These are phyloP conservation scores for Aspergillus ostianus DNA, from an alignment of 495 filamentous ascomycete genomes.

Conservation along the genomic window DNA sequence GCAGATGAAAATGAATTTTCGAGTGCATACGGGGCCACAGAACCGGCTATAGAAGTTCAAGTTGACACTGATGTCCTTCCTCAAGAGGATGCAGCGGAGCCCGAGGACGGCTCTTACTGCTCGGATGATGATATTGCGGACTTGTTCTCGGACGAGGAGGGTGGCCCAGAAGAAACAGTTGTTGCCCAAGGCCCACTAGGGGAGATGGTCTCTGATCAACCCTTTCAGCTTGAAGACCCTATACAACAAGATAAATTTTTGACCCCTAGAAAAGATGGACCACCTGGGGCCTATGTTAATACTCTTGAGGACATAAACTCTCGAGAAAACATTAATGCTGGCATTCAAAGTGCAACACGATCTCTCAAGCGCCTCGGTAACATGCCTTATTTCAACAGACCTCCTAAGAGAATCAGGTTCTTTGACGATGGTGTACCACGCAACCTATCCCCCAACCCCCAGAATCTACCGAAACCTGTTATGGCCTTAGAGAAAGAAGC, in stretches of 20 bases:
- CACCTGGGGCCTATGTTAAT: background rate
- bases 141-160: conserved; percentile 22
- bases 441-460: background rate
- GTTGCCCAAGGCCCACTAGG: conserved; percentile 7
- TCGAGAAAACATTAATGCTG: conserved; percentile 1
- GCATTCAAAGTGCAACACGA: conserved; percentile 7
- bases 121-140: conserved; percentile 45
- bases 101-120: conserved; percentile 47
- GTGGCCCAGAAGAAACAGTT: conserved; percentile 16
- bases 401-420: conserved; percentile 32
- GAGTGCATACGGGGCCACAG: conserved; percentile 13
- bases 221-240: conserved; percentile 1
- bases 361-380: conserved; percentile 15
- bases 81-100: conserved; percentile 49
- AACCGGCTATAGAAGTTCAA: conserved; percentile 2
- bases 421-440: conserved; percentile 12
- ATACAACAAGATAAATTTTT: background rate
- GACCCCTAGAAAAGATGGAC: background rate
- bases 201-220: conserved; percentile 11
- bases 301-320: background rate
- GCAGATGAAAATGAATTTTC: conserved; percentile 55
- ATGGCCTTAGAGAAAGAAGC: background rate
- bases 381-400: conserved; percentile 1
- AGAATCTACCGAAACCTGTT: background rate
- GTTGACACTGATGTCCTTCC: conserved; percentile 32